Base-by-base conservation (phyloP, 192 early-diverging fungal genomes). In the Rhizophagus clarus region DNA sequence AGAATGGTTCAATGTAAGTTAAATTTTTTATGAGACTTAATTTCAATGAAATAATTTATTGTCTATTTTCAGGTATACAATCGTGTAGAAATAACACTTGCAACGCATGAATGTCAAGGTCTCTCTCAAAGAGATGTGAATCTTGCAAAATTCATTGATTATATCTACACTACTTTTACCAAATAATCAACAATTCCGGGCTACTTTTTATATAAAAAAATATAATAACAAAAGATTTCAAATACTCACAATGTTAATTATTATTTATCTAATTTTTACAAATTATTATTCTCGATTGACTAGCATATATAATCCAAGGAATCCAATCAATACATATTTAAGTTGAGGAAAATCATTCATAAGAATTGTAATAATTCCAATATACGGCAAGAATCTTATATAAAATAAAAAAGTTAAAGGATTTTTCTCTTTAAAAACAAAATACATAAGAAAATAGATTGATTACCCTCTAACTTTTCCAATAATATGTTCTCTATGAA, bases 311-410 rank as follows among this genome's bases (percentile, higher is more conserved):
- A 95, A 81, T 49, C 93, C 93, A 47, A 99, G 87, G 6, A 89
- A 89, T 31, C 89, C 93, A 76, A 98, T 83, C 28, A 98, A 87
- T 0, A 89, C 90, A 62, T 87, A 90, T 83, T 99, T 99, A n/a
- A 97, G 83, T 85, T 95, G 90, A 80, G 97, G 97, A 73, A 95
- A 97, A 79, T 98, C 96, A 82, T 97, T 98, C 91, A 99, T 93
- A 66, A 95, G 84, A 73, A 99, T 99, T 15, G 96, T 98, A 31
- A 97, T 92, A 93, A 97, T 97, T 70, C 98, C 97, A 26, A 97
- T 89, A 81, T 97, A 95, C 20, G 96, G 96, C 68, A 98, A 83
- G 85, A 94, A 96, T 22, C 90, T 37, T 89, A 79, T 75, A 73
- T 10, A 78, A 45, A 64, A 76, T 72, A 47, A 6, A 70, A 32